phyloP scores from a whole-genome alignment of 371 early-diverging fungal genomes.

The Homolaphlyctis polyrhiza region DNA sequence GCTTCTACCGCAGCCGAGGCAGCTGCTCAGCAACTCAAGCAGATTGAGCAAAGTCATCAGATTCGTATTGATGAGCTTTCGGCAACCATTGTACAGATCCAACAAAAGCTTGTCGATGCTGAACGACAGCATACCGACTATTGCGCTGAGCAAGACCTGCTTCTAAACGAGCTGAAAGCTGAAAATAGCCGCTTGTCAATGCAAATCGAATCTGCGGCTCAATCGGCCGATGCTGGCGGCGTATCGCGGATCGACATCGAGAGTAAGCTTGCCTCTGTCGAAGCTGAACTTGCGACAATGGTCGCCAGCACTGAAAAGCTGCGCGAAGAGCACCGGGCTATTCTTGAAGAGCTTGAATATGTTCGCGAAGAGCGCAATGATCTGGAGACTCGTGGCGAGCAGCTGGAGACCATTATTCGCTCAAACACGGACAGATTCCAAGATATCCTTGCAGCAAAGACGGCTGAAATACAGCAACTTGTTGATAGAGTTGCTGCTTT shows the following conservation, averaged over 20 bases:
- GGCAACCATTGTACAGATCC: too few species aligned
- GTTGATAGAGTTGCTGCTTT: too few species aligned
- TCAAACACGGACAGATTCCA: neutral
- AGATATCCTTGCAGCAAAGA: neutral
- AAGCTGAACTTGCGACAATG: neutral
- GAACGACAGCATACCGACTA: too few species aligned
- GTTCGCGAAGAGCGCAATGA: neutral
- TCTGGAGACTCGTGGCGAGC: neutral
- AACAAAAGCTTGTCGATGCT: too few species aligned
- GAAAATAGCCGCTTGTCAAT: neutral
- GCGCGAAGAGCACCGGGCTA: neutral
- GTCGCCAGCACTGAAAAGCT: neutral
- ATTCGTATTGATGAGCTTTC: too few species aligned
- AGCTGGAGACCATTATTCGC: conserved; percentile 1
- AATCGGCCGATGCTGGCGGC: neutral
- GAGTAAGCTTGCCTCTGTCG: neutral
- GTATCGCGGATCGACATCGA: conserved; percentile 4
- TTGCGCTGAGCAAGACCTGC: too few species aligned
- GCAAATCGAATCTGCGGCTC: neutral
- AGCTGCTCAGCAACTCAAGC: too few species aligned
- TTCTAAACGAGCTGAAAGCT: neutral
- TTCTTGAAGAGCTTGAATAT: neutral
- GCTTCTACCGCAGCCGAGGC: too few species aligned
- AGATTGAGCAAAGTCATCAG: too few species aligned
- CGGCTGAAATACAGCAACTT: too few species aligned